These are phyloP conservation scores for Penicillium fuscoglaucum DNA, from an alignment of 2,329 filamentous ascomycete genomes.

Conservation along the genomic window DNA sequence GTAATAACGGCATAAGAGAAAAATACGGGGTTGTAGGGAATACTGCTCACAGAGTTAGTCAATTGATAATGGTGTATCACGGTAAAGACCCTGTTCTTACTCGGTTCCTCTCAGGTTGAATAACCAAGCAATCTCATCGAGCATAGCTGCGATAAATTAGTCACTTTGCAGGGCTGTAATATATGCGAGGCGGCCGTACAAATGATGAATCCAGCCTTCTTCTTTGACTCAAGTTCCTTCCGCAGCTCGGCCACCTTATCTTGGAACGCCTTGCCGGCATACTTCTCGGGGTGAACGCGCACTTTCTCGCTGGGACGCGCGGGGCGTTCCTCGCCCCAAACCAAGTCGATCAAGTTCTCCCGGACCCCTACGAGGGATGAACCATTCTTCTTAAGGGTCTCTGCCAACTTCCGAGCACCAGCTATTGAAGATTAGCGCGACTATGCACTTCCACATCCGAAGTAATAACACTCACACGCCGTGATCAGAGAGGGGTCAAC, in stretches of 20 bases:
- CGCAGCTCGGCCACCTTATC: slow-evolving; percentile 82
- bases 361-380: slow-evolving; percentile 71
- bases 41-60: slow-evolving; percentile 48
- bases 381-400: slow-evolving; percentile 85
- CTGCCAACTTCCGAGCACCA: slow-evolving; percentile 72
- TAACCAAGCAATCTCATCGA: slow-evolving; percentile 98
- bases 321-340: slow-evolving; percentile 80
- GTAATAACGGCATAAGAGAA: slow-evolving; percentile 95
- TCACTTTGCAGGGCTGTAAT: background rate
- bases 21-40: slow-evolving; percentile 97
- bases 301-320: slow-evolving; percentile 73
- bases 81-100: slow-evolving; percentile 40
- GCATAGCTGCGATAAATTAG: slow-evolving; percentile 59
- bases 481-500: slow-evolving; percentile 89
- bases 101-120: slow-evolving; percentile 94
- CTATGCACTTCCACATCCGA: background rate
- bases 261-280: slow-evolving; percentile 77
- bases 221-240: slow-evolving; percentile 90
- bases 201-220: slow-evolving; percentile 80
- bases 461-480: slow-evolving; percentile 48
- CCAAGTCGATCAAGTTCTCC: slow-evolving; percentile 82
- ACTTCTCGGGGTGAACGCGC: slow-evolving; percentile 68
- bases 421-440: slow-evolving; percentile 38
- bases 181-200: slow-evolving; percentile 47
- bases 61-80: background rate